Base-by-base conservation (phyloP, 2,329 filamentous ascomycete genomes). In the Simplicillium sp. region DNA sequence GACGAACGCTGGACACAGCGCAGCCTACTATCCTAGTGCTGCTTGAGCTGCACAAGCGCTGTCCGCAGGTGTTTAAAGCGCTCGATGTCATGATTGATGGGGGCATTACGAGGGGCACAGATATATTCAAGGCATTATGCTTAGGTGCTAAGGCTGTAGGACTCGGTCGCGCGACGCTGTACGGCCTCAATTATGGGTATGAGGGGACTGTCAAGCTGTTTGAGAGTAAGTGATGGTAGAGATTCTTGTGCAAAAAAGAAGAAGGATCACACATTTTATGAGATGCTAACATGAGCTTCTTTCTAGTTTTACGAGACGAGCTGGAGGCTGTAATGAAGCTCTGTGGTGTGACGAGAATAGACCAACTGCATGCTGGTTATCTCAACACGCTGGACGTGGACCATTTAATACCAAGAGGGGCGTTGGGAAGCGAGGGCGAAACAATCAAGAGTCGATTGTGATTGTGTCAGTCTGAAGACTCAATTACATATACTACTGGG, bases 101-200 rank as follows among this genome's bases (percentile, higher is more conserved):
- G 1, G 81, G 81, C 0, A 68, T 85, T 25, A 67, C 69, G 13
- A 62, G 79, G 14, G 81, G 81, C 0, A 75, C 77, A 0, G 80
- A 85, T 50, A 73, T 84, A 3, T 67, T 85, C 48, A 84, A 84
- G 55, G 78, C 77, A 0, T 51, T 84, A 9, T 80, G 77, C 39
- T 59, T 84, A 0, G 81, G 81, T 0, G 80, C 78, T 0, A 78
- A 64, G 40, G 78, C 74, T 0, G 80, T 80, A 0, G 79, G 79
- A 0, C 60, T 85, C 11, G 81, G 80, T 0, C 61, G 80, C 15
- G 75, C 75, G 0, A 74, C 80, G 40, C 48, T 83, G 34, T 82
- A 71, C 50, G 71, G 72, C 2, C 51, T 82, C 44, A 73, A 70
- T 13, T 84, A 83, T 49, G 80, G 80, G 1, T 65, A 66, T 44